Conservation (phyloP, 2,329 filamentous ascomycete genomes). For the Claviceps africana region DNA sequence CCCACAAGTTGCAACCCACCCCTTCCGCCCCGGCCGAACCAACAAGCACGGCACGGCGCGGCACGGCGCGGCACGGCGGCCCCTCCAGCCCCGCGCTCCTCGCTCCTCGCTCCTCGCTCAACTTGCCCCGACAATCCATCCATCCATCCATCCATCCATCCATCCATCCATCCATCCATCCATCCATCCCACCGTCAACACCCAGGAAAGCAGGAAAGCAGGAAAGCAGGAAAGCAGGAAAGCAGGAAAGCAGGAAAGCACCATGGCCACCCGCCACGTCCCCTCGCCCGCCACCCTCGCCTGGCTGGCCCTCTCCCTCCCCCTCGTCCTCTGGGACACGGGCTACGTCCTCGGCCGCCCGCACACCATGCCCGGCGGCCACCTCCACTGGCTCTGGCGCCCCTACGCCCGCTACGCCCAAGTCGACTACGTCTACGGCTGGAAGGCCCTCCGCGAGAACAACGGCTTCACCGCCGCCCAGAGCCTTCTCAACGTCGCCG, state of each 20-base stretch:
- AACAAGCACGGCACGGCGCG: too few species aligned
- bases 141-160: too few species aligned
- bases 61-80: too few species aligned
- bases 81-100: too few species aligned
- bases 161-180: too few species aligned
- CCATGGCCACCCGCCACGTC: slow-evolving; percentile 21
- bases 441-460: slow-evolving; percentile 49
- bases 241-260: too few species aligned
- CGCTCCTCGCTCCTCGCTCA: too few species aligned
- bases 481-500: slow-evolving; percentile 51
- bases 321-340: slow-evolving; percentile 70
- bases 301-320: slow-evolving; percentile 64
- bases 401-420: slow-evolving; percentile 71
- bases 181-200: slow-evolving; percentile 10
- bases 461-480: slow-evolving; percentile 72
- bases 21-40: too few species aligned
- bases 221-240: too few species aligned
- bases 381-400: slow-evolving; percentile 54
- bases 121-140: too few species aligned
- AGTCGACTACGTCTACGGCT: slow-evolving; percentile 72
- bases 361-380: slow-evolving; percentile 66
- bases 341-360: slow-evolving; percentile 69
- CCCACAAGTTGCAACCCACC: too few species aligned
- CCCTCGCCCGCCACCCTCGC: slow-evolving; percentile 36
- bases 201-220: too few species aligned